These are phyloP conservation scores for Trichoderma semiorbis DNA, from an alignment of 2,329 filamentous ascomycete species.

Conservation along the genomic window DNA sequence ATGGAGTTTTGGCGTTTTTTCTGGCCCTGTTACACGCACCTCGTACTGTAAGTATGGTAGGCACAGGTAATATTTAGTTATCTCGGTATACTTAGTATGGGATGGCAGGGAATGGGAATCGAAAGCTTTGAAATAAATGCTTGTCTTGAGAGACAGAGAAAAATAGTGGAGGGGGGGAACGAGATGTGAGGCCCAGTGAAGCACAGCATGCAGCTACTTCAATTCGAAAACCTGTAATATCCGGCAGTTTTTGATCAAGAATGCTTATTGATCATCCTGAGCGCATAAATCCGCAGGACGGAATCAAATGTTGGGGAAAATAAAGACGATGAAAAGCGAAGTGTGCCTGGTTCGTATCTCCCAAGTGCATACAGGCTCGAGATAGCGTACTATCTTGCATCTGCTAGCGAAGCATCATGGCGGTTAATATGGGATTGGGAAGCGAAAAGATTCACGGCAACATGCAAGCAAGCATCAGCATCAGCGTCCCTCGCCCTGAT, in stretches of 20 bases:
- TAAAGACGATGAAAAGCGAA: background rate
- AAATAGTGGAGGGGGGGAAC: background rate
- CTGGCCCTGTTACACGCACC: background rate
- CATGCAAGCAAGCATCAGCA: background rate
- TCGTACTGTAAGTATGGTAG: background rate
- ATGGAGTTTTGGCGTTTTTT: constrained; percentile 12
- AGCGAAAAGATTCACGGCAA: background rate
- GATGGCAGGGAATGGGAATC: background rate
- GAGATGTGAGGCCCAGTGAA: background rate
- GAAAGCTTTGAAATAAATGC: background rate
- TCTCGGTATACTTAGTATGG: background rate
- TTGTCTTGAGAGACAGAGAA: background rate
- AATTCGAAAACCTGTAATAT: background rate
- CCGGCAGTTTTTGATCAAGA: background rate
- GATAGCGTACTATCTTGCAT: background rate
- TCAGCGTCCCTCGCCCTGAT: background rate
- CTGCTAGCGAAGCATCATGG: constrained; percentile 6
- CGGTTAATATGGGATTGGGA: background rate
- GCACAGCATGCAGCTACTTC: background rate
- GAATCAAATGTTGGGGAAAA: background rate
- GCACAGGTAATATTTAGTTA: constrained; percentile 1
- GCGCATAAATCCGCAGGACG: background rate
- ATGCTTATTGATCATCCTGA: background rate
- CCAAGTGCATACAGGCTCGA: background rate
- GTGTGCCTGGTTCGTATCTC: background rate